Percentiles rank a stretch among this genome's conserved stretches.
phyloP scores from a whole-genome alignment of 208 protist species.

The Leishmania martiniquensis region DNA sequence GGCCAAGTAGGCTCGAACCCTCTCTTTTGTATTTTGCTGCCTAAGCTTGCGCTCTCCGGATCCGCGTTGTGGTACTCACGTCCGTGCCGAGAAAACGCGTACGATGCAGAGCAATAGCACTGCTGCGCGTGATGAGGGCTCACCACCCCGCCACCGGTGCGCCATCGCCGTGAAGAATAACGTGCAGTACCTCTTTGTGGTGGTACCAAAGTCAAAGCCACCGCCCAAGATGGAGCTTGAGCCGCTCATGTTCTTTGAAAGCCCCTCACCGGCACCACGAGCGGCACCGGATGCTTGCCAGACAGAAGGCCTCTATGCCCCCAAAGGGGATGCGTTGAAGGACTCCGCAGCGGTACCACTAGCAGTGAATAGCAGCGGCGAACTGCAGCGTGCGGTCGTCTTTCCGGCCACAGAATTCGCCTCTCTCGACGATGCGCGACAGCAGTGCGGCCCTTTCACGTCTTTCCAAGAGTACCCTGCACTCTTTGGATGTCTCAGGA shows the following conservation, averaged over 20 bases:
- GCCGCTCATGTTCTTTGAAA: conserved; percentile 78
- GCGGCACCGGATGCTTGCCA: conserved; percentile 11
- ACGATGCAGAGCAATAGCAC: conserved; percentile 2
- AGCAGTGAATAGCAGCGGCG: conserved; percentile 52
- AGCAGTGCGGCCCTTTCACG: conserved; percentile 67
- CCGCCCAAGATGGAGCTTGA: conserved; percentile 46
- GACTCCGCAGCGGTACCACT: conserved; percentile 50
- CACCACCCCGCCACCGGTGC: conserved; percentile 42
- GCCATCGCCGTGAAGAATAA: conserved; percentile 51
- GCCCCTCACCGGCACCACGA: neutral
- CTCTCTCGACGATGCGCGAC: conserved; percentile 53
- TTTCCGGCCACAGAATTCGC: conserved; percentile 66
- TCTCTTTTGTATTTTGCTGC: neutral
- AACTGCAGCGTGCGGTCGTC: conserved; percentile 50
- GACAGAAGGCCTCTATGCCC: conserved; percentile 34
- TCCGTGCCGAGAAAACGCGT: neutral
- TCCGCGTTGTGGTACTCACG: neutral
- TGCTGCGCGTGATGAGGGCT: neutral
- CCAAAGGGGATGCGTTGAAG: conserved; percentile 27
- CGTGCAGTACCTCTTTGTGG: conserved; percentile 64
- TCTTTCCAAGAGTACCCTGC: conserved; percentile 61
- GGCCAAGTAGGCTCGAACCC: neutral
- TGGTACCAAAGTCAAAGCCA: conserved; percentile 45
- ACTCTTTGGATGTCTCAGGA: conserved; percentile 69
- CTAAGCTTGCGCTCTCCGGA: too few species aligned